Base-by-base conservation (phyloP, 1,284 basidiomycete genomes). In the Bjerkandera adusta region DNA sequence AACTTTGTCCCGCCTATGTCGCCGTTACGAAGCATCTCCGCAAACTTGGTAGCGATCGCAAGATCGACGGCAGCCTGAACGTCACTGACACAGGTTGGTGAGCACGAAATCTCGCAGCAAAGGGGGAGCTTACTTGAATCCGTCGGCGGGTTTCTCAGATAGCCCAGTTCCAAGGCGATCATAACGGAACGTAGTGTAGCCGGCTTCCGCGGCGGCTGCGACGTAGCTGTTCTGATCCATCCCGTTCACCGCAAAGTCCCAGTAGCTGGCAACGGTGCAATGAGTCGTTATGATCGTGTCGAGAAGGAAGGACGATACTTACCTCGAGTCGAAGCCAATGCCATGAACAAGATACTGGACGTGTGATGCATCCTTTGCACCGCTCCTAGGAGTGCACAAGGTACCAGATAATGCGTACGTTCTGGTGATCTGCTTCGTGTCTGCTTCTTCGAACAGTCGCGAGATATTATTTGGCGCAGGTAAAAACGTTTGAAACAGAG, bases 81-180 rank as follows among this genome's bases (percentile, higher is more conserved):
- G 13, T 50, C 38, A 30, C 49, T 51, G 16, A n/a, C n/a, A n/a
- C n/a, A n/a, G n/a, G n/a, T n/a, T n/a, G n/a, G n/a, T n/a, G n/a
- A n/a, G n/a, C n/a, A n/a, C n/a, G n/a, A n/a, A n/a, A n/a, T n/a
- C n/a, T n/a, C n/a, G n/a, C n/a, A n/a, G n/a, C 20, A 12, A 1
- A 21, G 13, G 21, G 3, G 2, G 8, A 18, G 38, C 48, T 3
- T 43, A 51, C 52, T 48, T 54, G 48, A 52, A 56, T 3, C 50
- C 48, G 25, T 56, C 55, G 1, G 30, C 13, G 2, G 52, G 55
- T 13, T 54, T 43, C 36, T 52, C 48, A 4, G 55, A 56, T 16
- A 54, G 50, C 4, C 55, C 55, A 5, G 52, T 56, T 5, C 55
- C 55, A 21, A 56, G 50, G 20, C 48, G 52, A 30, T 56, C 55